These are phyloP conservation scores for Microbotryomycetes sp. DNA, from an alignment of 1,284 basidiomycete genomes.

Conservation along the genomic window DNA sequence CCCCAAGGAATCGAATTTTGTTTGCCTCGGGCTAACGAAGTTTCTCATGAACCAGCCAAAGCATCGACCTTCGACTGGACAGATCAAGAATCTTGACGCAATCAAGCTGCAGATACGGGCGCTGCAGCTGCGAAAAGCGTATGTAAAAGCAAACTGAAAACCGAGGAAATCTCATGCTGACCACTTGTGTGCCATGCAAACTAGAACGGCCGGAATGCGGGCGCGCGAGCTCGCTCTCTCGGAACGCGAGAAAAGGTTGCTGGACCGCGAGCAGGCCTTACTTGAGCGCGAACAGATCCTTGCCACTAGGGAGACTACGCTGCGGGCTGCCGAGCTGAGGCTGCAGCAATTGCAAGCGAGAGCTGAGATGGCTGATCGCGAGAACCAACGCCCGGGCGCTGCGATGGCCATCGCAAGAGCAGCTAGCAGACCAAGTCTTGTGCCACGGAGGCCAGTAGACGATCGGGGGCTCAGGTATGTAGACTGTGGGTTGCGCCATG, in stretches of 20 bases:
- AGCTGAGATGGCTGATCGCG: neutral
- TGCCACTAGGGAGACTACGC: neutral
- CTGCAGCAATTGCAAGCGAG: neutral
- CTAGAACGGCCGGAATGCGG: constrained; percentile 7
- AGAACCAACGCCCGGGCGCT: constrained; percentile 4
- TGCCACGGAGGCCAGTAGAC: constrained; percentile 33
- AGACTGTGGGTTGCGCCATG: too few relatives aligned
- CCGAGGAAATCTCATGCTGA: neutral
- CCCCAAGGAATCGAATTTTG: too few relatives aligned
- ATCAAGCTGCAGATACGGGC: constrained; percentile 43
- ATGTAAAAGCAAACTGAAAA: constrained; percentile 33
- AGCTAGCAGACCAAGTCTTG: constrained; percentile 35
- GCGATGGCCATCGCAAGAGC: constrained; percentile 25
- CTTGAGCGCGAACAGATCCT: constrained; percentile 6
- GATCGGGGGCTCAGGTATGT: constrained; percentile 29
- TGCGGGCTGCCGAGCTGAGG: neutral
- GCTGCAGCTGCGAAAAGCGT: constrained; percentile 71
- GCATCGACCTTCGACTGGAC: constrained; percentile 34
- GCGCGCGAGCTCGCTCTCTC: constrained; percentile 18
- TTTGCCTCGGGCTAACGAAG: too few relatives aligned
- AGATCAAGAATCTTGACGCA: constrained; percentile 35
- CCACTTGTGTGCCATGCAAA: neutral
- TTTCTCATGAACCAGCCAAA: too few relatives aligned
- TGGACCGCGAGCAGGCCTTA: constrained; percentile 24
- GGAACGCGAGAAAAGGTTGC: constrained; percentile 22